Evolutionary conservation across 176 grass and related monocot genomes (phyloP).

Genomic region (Elymus sibiricus): DNA sequence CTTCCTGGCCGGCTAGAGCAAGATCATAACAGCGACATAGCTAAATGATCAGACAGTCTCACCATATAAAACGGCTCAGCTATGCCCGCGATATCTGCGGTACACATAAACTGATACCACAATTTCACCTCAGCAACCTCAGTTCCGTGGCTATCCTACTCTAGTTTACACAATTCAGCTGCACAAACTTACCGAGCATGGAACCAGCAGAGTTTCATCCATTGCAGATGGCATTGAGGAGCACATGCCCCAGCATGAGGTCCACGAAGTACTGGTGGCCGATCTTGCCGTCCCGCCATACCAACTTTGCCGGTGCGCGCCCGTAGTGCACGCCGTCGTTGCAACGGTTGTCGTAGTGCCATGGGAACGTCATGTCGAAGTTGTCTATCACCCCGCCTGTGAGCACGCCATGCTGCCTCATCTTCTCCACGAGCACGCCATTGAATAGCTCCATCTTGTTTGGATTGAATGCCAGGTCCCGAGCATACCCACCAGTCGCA

Average conservation of each 20-base stretch:
- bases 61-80: slow-evolving; percentile 32
- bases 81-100: neutral
- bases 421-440: slow-evolving; percentile 68
- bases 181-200: slow-evolving; percentile 30
- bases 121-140: slow-evolving; percentile 14
- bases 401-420: slow-evolving; percentile 59
- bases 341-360: slow-evolving; percentile 97
- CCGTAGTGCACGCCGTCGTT: slow-evolving; percentile 97
- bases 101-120: neutral
- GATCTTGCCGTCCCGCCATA: slow-evolving; percentile 82
- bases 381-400: slow-evolving; percentile 80
- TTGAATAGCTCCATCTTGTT: slow-evolving; percentile 97
- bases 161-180: slow-evolving; percentile 28
- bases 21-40: slow-evolving; percentile 19
- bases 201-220: slow-evolving; percentile 27
- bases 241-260: slow-evolving; percentile 90
- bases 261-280: slow-evolving; percentile 98
- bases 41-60: slow-evolving; percentile 14
- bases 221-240: slow-evolving; percentile 93
- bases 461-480: slow-evolving; percentile 90
- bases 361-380: slow-evolving; percentile 97
- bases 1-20: slow-evolving; percentile 28
- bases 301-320: slow-evolving; percentile 52
- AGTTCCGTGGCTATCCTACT: slow-evolving; percentile 21
- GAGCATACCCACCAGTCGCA: slow-evolving; percentile 73